Percentiles rank a stretch among this genome's conserved stretches.
Evolutionary conservation across 306 rosid species (phyloP).

Genomic region (Pyrus pyrifolia): DNA sequence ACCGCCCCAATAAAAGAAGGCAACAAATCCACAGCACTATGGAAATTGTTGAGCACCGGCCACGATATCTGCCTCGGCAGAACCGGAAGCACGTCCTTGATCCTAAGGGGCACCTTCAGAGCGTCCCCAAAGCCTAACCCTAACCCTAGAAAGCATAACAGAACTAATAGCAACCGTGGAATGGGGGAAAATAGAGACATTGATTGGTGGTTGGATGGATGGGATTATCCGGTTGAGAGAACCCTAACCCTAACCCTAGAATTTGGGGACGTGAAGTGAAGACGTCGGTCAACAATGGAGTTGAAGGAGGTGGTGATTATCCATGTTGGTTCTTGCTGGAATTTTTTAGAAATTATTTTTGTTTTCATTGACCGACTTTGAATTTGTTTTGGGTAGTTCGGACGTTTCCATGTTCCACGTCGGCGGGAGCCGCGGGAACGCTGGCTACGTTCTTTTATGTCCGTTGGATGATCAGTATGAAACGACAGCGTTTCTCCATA

Average conservation of each 20-base stretch:
- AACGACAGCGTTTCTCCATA: not conserved
- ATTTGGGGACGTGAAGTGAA: not conserved
- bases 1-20: constrained; percentile 82
- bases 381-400: not conserved
- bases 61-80: constrained; percentile 77
- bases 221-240: not conserved
- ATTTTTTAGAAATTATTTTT: not conserved
- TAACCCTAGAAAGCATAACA: constrained; percentile 34
- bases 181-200: constrained; percentile 22
- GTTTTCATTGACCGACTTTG: not conserved
- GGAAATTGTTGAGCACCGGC: constrained; percentile 86
- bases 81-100: constrained; percentile 80
- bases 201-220: constrained; percentile 5
- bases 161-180: not conserved
- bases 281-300: not conserved
- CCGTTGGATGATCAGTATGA: not conserved
- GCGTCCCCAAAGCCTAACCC: constrained; percentile 30
- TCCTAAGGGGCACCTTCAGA: constrained; percentile 61
- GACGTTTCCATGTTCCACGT: not conserved
- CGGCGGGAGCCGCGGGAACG: too few relatives aligned
- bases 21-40: constrained; percentile 87
- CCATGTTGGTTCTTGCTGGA: not conserved
- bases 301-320: not conserved
- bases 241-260: constrained; percentile 12
- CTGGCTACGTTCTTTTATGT: not conserved